Evolutionary conservation across 371 early-diverging fungal species (phyloP).

Genomic region (Rhizopus sp.): DNA sequence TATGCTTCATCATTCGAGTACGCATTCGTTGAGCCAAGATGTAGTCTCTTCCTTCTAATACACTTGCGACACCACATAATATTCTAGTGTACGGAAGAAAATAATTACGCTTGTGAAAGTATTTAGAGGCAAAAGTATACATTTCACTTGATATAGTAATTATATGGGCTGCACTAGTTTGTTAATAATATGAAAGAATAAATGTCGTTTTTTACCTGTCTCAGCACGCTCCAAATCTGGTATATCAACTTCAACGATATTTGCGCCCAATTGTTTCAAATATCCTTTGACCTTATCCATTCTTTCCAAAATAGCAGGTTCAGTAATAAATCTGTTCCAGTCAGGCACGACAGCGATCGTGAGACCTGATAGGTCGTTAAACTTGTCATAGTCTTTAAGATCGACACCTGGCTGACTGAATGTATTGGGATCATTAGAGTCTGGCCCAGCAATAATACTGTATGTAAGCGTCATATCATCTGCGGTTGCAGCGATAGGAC

Average conservation of each 20-base stretch:
- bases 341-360: constrained; percentile 30
- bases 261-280: constrained; percentile 57
- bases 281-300: constrained; percentile 43
- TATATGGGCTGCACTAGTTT: constrained; percentile 49
- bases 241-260: constrained; percentile 62
- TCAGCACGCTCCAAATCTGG: constrained; percentile 59
- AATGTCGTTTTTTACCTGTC: constrained; percentile 24
- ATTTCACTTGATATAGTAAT: constrained; percentile 71
- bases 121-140: constrained; percentile 36
- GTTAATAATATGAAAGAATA: constrained; percentile 9
- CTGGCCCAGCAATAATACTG: constrained; percentile 64
- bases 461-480: constrained; percentile 67
- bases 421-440: constrained; percentile 34
- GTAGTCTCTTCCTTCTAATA: constrained; percentile 45
- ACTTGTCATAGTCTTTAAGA: constrained; percentile 23
- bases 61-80: constrained; percentile 21
- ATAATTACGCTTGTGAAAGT: constrained; percentile 13
- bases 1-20: constrained; percentile 56
- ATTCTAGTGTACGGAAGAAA: constrained; percentile 43
- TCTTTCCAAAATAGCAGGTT: constrained; percentile 49
- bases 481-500: constrained; percentile 68
- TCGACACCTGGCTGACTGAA: constrained; percentile 24
- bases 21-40: constrained; percentile 60
- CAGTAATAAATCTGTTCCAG: constrained; percentile 17
- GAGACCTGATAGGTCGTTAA: constrained; percentile 28